A percentile compares a stretch with the other conserved stretches of the same genome.
Evolutionary conservation across 169 alveolate species (phyloP).

Genomic region (Amoebophrya sp.): DNA sequence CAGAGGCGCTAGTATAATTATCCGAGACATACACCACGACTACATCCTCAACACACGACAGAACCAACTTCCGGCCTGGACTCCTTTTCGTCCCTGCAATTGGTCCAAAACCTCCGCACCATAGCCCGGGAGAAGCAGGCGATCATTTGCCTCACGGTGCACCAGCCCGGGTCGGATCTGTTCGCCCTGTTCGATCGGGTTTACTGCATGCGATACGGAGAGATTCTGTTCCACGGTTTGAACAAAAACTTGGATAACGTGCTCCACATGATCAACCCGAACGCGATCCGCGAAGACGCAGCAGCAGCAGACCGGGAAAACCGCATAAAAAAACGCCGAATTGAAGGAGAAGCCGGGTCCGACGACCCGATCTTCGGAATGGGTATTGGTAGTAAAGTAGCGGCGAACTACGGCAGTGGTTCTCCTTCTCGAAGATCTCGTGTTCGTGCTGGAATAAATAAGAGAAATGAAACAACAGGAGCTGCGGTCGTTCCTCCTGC

Average conservation of each 20-base stretch:
- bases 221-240: not conserved
- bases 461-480: too few relatives aligned
- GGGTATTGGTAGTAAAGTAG: too few relatives aligned
- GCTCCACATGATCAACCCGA: not conserved
- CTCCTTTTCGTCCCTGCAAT: not conserved
- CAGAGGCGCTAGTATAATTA: too few relatives aligned
- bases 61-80: constrained; percentile 69
- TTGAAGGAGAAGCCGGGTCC: too few relatives aligned
- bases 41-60: too few relatives aligned
- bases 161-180: not conserved
- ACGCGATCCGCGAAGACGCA: not conserved
- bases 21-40: too few relatives aligned
- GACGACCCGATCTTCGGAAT: too few relatives aligned
- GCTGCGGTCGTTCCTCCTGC: too few relatives aligned
- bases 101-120: not conserved
- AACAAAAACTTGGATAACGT: not conserved
- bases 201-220: not conserved
- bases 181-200: constrained; percentile 16
- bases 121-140: not conserved
- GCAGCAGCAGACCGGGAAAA: not conserved
- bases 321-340: too few relatives aligned
- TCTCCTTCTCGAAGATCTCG: too few relatives aligned
- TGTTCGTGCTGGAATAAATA: too few relatives aligned
- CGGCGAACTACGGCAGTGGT: too few relatives aligned
- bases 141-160: not conserved